Percentiles rank a stretch among this genome's conserved stretches.
Conservation (phyloP, 2,329 filamentous ascomycete genomes). For the Corynespora cassiicola region DNA sequence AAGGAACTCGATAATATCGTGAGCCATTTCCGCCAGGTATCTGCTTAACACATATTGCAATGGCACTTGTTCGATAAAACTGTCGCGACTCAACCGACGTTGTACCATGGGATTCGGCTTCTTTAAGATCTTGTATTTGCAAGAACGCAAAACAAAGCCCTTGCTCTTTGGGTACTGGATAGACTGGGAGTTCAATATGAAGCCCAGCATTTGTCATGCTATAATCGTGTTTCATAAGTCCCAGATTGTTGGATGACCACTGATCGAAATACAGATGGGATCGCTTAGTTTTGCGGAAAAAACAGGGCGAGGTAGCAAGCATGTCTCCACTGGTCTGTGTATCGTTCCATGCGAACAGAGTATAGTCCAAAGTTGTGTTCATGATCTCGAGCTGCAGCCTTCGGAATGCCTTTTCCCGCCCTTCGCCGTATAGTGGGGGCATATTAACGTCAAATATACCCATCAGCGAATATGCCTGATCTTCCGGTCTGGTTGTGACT, state of each 20-base stretch:
- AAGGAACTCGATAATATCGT: too few relatives aligned
- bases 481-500: constrained; percentile 14
- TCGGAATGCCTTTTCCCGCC: constrained; percentile 2
- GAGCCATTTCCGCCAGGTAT: too few relatives aligned
- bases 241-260: background rate
- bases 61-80: too few relatives aligned
- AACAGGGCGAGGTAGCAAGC: background rate
- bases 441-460: constrained; percentile 14
- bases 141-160: too few relatives aligned
- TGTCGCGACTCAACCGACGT: too few relatives aligned
- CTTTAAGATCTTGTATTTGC: too few relatives aligned
- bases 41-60: too few relatives aligned
- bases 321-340: background rate
- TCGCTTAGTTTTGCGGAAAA: too few relatives aligned
- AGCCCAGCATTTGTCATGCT: constrained; percentile 4
- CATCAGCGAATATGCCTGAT: constrained; percentile 17
- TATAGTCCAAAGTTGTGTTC: constrained; percentile 5
- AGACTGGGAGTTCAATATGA: constrained; percentile 6
- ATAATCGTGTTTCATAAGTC: constrained; percentile 2
- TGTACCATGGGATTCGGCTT: too few relatives aligned
- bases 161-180: too few relatives aligned
- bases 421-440: constrained; percentile 11
- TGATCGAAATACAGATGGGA: too few relatives aligned
- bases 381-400: constrained; percentile 12
- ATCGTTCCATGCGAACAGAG: constrained; percentile 8